A percentile compares a stretch with the other conserved stretches of the same genome.
phyloP scores from a whole-genome alignment of 1,284 basidiomycete species.

The Mycena citricolor region DNA sequence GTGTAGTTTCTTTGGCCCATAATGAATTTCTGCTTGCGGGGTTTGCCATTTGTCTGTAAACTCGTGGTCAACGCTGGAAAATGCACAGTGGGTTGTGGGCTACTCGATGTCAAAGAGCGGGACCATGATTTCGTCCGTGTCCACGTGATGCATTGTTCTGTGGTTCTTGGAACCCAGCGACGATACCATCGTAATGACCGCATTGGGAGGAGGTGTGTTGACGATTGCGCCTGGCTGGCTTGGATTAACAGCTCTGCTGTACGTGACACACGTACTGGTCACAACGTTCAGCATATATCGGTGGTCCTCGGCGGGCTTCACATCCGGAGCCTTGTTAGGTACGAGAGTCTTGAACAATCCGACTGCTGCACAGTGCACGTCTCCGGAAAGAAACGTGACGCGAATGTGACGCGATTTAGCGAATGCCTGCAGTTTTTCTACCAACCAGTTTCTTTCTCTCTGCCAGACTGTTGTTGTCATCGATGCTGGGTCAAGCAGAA shows the following conservation, averaged over 20 bases:
- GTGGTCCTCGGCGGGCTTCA: slow-evolving; percentile 60
- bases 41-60: slow-evolving; percentile 77
- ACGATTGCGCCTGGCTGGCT: slow-evolving; percentile 70
- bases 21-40: slow-evolving; percentile 72
- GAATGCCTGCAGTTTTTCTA: slow-evolving; percentile 75
- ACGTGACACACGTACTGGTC: slow-evolving; percentile 52
- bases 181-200: slow-evolving; percentile 80
- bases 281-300: slow-evolving; percentile 88
- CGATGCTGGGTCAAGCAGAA: not conserved
- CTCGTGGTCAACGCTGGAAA: too few relatives aligned
- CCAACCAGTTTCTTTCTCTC: slow-evolving; percentile 89
- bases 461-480: slow-evolving; percentile 33
- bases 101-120: slow-evolving; percentile 13
- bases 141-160: slow-evolving; percentile 70
- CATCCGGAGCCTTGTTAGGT: slow-evolving; percentile 46
- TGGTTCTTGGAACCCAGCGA: slow-evolving; percentile 82
- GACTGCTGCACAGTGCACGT: slow-evolving; percentile 89
- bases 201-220: slow-evolving; percentile 67
- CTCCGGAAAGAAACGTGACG: slow-evolving; percentile 85
- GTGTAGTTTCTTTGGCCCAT: slow-evolving; percentile 93
- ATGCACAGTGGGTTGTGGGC: slow-evolving; percentile 1
- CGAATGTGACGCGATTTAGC: slow-evolving; percentile 63
- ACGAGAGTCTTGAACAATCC: slow-evolving; percentile 73
- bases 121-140: slow-evolving; percentile 88
- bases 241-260: not conserved